Percentiles rank a stretch among this genome's conserved stretches.
phyloP scores from a whole-genome alignment of 2,329 filamentous ascomycete species.

The Fusarium sp. region DNA sequence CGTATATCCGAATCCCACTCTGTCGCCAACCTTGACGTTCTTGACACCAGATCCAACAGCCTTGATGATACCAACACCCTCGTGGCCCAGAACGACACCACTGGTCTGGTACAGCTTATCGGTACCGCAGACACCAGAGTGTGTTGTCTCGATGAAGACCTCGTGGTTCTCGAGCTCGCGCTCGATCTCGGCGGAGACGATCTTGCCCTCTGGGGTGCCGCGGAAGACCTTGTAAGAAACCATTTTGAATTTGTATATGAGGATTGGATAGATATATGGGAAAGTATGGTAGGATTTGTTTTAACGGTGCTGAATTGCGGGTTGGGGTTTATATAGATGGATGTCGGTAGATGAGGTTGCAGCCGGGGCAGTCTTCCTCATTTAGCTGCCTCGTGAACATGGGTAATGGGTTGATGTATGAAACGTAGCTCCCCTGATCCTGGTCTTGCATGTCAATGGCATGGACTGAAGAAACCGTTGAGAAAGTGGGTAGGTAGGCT shows the following conservation, averaged over 20 bases:
- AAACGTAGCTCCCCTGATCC: neutral
- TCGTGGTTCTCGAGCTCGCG: slow-evolving; percentile 33
- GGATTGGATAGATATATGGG: neutral
- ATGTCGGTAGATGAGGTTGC: neutral
- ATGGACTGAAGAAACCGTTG: neutral
- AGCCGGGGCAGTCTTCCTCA: slow-evolving; percentile 14
- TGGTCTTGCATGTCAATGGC: neutral
- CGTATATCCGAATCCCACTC: slow-evolving; percentile 39
- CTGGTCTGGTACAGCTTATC: slow-evolving; percentile 35
- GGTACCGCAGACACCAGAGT: slow-evolving; percentile 37
- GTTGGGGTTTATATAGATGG: slow-evolving; percentile 21
- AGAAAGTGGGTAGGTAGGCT: neutral
- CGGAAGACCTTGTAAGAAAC: slow-evolving; percentile 39
- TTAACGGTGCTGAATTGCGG: neutral
- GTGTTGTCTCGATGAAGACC: slow-evolving; percentile 39
- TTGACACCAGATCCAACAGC: slow-evolving; percentile 28
- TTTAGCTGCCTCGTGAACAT: slow-evolving; percentile 8
- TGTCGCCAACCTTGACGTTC: slow-evolving; percentile 30
- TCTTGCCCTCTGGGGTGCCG: slow-evolving; percentile 36
- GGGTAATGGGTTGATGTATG: neutral
- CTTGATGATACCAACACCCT: slow-evolving; percentile 33
- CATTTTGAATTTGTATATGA: slow-evolving; percentile 13
- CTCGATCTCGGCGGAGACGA: slow-evolving; percentile 25
- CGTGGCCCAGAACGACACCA: slow-evolving; percentile 27
- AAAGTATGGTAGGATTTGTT: neutral